Percentiles rank a stretch among this genome's conserved stretches.
These are phyloP conservation scores for Serendipita indica DNA, from an alignment of 768 basidiomycete genomes.

Conservation along the genomic window DNA sequence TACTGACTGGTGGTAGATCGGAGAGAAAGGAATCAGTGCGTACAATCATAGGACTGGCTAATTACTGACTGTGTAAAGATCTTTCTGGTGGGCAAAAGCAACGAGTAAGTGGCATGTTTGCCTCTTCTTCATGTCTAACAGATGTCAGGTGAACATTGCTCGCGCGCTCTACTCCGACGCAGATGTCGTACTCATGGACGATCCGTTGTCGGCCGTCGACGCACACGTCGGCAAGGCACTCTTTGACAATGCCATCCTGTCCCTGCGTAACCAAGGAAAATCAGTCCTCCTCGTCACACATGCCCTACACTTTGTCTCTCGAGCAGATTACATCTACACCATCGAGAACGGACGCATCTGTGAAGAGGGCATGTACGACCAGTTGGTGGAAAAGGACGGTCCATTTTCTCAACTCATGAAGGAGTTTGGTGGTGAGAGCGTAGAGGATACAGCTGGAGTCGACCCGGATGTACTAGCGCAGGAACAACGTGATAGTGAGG, in stretches of 20 bases:
- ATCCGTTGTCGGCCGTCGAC: conserved; percentile 55
- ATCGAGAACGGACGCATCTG: conserved; percentile 31
- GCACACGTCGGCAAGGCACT: conserved; percentile 60
- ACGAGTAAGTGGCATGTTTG: conserved; percentile 25
- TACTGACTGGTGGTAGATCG: conserved; percentile 31
- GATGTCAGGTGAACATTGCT: conserved; percentile 46
- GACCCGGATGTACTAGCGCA: conserved; percentile 13
- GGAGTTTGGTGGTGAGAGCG: conserved; percentile 42
- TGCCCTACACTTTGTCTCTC: conserved; percentile 38
- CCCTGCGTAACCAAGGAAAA: conserved; percentile 31
- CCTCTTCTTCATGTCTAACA: conserved; percentile 13
- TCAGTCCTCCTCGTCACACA: conserved; percentile 43
- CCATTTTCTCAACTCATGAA: conserved; percentile 42
- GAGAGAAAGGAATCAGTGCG: conserved; percentile 51
- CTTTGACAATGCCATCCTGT: conserved; percentile 50
- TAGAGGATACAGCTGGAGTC: conserved; percentile 20
- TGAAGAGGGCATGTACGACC: conserved; percentile 37
- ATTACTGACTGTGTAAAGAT: conserved; percentile 17
- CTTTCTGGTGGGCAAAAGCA: conserved; percentile 49
- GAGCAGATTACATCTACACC: conserved; percentile 37
- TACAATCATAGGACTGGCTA: conserved; percentile 21
- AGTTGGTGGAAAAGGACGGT: conserved; percentile 35
- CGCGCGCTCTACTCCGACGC: conserved; percentile 52
- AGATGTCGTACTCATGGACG: conserved; percentile 47
- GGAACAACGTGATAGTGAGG: conserved; percentile 21